phyloP scores from a whole-genome alignment of 1,139 yeast species.

The Geotrichum aggregatum region DNA sequence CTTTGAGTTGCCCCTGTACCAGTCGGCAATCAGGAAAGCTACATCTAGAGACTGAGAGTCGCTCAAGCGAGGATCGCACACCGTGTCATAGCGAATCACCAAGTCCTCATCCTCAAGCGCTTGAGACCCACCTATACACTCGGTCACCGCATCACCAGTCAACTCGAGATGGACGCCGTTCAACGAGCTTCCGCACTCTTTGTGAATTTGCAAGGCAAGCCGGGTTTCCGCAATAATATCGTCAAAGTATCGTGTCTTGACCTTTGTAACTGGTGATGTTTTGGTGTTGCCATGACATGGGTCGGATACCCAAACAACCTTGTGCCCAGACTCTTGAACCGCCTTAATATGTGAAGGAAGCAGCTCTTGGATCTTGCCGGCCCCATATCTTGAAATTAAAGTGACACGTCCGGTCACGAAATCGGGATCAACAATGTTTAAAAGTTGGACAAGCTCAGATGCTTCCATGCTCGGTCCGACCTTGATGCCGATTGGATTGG shows the following conservation, averaged over 20 bases:
- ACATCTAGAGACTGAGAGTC: constrained; percentile 43
- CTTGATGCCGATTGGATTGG: constrained; percentile 45
- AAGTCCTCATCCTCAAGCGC: constrained; percentile 42
- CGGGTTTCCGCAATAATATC: constrained; percentile 43
- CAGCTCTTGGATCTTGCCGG: constrained; percentile 36
- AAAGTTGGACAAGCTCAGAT: constrained; percentile 39
- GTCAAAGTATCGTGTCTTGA: constrained; percentile 44
- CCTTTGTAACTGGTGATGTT: constrained; percentile 40
- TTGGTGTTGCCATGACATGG: constrained; percentile 47
- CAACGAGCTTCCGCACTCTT: constrained; percentile 35
- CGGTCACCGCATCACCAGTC: constrained; percentile 46
- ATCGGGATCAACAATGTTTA: constrained; percentile 43
- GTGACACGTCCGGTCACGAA: constrained; percentile 42
- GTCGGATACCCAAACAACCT: constrained; percentile 44
- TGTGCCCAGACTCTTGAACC: constrained; percentile 41
- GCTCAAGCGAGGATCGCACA: constrained; percentile 44
- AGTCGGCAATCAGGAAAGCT: constrained; percentile 44
- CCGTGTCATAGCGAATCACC: constrained; percentile 42
- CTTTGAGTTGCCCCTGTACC: constrained; percentile 25
- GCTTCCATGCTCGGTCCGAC: constrained; percentile 44
- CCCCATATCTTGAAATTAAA: constrained; percentile 44
- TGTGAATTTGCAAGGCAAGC: constrained; percentile 40
- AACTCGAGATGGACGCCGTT: constrained; percentile 45
- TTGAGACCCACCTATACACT: constrained; percentile 46
- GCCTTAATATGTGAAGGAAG: constrained; percentile 43